phyloP scores from a whole-genome alignment of 768 basidiomycete genomes.

The Rhizopogon vinicolor region DNA sequence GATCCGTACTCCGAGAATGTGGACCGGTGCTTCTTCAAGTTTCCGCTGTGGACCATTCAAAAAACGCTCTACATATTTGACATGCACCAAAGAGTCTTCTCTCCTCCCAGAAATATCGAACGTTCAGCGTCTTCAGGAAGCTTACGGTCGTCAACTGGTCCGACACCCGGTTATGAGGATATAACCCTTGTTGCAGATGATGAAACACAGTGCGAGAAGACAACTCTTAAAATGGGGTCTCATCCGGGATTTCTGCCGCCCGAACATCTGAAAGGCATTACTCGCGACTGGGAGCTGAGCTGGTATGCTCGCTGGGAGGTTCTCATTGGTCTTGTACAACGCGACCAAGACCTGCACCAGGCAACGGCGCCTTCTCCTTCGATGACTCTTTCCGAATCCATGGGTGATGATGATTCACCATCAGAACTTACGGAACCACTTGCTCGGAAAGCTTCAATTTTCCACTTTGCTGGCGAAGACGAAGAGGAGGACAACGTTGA shows the following conservation, averaged over 20 bases:
- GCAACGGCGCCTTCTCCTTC: background rate
- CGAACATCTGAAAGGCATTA: background rate
- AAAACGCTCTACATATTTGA: conserved; percentile 65
- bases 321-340: conserved; percentile 38
- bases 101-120: background rate
- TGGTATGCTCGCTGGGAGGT: conserved; percentile 56
- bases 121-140: background rate
- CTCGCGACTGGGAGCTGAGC: conserved; percentile 36
- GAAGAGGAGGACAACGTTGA: conserved; percentile 15
- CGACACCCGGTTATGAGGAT: conserved; percentile 23
- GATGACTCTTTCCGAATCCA: background rate
- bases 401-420: background rate
- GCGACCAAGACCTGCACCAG: conserved; percentile 17
- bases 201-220: background rate
- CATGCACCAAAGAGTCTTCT: conserved; percentile 32
- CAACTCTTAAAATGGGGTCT: background rate
- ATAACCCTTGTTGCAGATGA: conserved; percentile 53
- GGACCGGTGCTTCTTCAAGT: conserved; percentile 53
- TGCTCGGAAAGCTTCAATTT: conserved; percentile 1
- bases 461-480: conserved; percentile 19
- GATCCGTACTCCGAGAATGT: conserved; percentile 53
- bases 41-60: conserved; percentile 61
- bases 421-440: background rate
- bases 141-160: background rate
- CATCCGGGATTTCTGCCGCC: background rate